A percentile compares a stretch with the other conserved stretches of the same genome.
Conservation (phyloP, 768 basidiomycete species). For the Lentinula boryana region DNA sequence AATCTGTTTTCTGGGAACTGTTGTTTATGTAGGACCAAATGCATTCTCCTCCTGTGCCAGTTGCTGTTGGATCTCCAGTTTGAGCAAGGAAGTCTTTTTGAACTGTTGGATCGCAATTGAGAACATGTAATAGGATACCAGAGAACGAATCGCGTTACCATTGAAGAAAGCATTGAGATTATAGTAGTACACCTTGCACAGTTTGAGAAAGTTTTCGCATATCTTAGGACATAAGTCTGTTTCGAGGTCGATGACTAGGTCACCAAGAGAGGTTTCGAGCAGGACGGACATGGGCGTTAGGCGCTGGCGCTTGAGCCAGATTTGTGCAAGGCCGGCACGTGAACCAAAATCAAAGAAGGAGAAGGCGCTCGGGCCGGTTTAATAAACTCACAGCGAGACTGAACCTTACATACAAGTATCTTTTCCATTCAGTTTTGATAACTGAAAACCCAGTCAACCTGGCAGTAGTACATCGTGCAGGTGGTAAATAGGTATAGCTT, state of each 20-base stretch:
- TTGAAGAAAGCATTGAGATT: slow-evolving; percentile 98
- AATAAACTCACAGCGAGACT: too few relatives aligned
- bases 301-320: background rate
- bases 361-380: too few relatives aligned
- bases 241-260: slow-evolving; percentile 94
- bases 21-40: slow-evolving; percentile 74
- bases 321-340: too few relatives aligned
- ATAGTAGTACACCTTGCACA: slow-evolving; percentile 97
- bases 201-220: slow-evolving; percentile 94
- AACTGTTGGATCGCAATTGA: slow-evolving; percentile 40
- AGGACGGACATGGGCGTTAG: slow-evolving; percentile 78
- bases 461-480: too few relatives aligned
- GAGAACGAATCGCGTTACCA: slow-evolving; percentile 43
- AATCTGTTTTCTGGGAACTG: slow-evolving; percentile 7
- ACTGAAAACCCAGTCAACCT: too few relatives aligned
- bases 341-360: too few relatives aligned
- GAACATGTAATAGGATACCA: background rate
- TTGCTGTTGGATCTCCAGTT: slow-evolving; percentile 92
- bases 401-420: too few relatives aligned
- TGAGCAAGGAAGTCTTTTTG: slow-evolving; percentile 98
- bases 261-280: slow-evolving; percentile 94
- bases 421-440: too few relatives aligned
- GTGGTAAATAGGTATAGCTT: too few relatives aligned
- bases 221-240: slow-evolving; percentile 85
- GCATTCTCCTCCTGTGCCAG: slow-evolving; percentile 90